These are phyloP conservation scores for Sapria himalayana DNA, from an alignment of 345 rosid genomes.

Conservation along the genomic window DNA sequence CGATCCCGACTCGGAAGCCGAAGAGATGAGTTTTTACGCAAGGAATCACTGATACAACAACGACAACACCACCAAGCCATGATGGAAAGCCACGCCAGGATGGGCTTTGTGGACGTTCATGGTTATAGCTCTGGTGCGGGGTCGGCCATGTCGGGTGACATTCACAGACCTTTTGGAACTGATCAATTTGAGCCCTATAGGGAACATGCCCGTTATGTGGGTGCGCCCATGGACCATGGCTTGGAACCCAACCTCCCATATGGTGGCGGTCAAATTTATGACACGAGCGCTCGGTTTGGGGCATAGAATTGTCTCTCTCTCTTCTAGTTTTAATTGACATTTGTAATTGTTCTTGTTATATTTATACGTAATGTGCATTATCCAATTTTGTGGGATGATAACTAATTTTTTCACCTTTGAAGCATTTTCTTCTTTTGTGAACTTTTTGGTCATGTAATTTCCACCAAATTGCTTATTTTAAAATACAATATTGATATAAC, in stretches of 20 bases:
- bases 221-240: conserved; percentile 34
- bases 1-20: conserved; percentile 40
- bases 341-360: too few species aligned
- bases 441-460: too few species aligned
- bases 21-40: conserved; percentile 49
- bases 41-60: conserved; percentile 42
- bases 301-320: too few species aligned
- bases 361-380: too few species aligned
- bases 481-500: too few species aligned
- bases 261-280: conserved; percentile 38
- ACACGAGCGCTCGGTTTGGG: conserved; percentile 33
- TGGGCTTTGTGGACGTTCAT: conserved; percentile 21
- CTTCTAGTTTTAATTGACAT: too few species aligned
- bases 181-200: conserved; percentile 35
- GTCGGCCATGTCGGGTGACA: conserved; percentile 26
- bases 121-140: conserved; percentile 20
- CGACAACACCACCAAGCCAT: conserved; percentile 34
- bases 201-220: conserved; percentile 32
- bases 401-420: too few species aligned
- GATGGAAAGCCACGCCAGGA: conserved; percentile 22
- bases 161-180: conserved; percentile 22
- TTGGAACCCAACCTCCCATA: conserved; percentile 45
- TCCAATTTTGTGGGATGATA: too few species aligned
- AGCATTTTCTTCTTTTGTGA: too few species aligned
- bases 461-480: too few species aligned